Base-by-base conservation (phyloP, 2,329 filamentous ascomycete species). In the Neofusicoccum umdonicola region DNA sequence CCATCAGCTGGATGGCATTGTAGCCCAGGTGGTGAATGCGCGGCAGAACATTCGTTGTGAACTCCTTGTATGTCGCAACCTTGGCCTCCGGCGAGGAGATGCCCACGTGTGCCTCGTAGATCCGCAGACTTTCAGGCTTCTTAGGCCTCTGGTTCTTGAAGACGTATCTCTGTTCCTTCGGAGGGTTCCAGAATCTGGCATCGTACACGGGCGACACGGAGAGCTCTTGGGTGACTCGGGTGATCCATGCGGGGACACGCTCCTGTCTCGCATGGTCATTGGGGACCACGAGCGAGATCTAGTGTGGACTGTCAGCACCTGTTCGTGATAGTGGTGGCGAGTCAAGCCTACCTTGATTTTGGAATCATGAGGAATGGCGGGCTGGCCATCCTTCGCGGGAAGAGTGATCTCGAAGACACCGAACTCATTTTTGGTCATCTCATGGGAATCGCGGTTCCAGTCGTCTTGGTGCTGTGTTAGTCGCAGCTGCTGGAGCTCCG, bases 31-130 rank as follows among this genome's bases (percentile, higher is more conserved):
- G 82, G 74, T 93, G 90, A 80, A 99, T 98, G 65, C 94, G 87
- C 15, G 94, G 93, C 7, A 99, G 85, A 85, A 97, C 93, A 77
- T 91, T 92, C 72, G 88, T 84, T 2, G 94, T 98, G 77, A 99
- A 99, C 79, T 99, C 93, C 78, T 97, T 97, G 85, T 97, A 99
- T 6, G 92, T 96, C 3, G 95, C 88, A 44, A 99, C 93, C 69
- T 87, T 89, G 67, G 90, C 87, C 68, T 98, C 94, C 1, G 93
- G 92, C 2, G 92, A 95, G 5, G 94, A 97, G 70, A 99, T 99
- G 58, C 95, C 95, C 47, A 99, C 93, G 74, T 99, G 95, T n/a
- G 95, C 95, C 79, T 99, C 95, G 79, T 99, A 99, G 65, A 99
- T 93, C 58, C 95, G 89, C n/a, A 87, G 87, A 71, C 93, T 97